These are phyloP conservation scores for Aspergillus avenaceus DNA, from an alignment of 495 filamentous ascomycete genomes.

Conservation along the genomic window DNA sequence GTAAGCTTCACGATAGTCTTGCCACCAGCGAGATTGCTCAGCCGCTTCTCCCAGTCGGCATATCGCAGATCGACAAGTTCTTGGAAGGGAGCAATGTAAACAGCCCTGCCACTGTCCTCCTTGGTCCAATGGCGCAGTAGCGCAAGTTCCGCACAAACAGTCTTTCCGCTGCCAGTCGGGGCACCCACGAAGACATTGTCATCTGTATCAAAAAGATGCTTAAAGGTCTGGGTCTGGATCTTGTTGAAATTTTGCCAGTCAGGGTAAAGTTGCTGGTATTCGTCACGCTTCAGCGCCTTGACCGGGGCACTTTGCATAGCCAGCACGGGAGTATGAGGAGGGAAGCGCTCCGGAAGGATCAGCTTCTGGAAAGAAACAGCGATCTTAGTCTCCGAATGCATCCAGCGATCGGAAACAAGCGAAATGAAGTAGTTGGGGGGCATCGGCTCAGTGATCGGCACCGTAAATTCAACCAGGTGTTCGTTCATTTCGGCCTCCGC, in stretches of 20 bases:
- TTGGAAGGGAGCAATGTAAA: slow-evolving; percentile 95
- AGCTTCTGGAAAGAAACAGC: slow-evolving; percentile 93
- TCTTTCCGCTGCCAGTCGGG: slow-evolving; percentile 92
- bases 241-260: slow-evolving; percentile 92
- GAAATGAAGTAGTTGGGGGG: slow-evolving; percentile 98
- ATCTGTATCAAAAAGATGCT: slow-evolving; percentile 81
- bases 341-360: slow-evolving; percentile 91
- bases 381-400: slow-evolving; percentile 93
- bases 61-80: slow-evolving; percentile 79
- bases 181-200: slow-evolving; percentile 91
- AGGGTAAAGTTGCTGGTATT: slow-evolving; percentile 78
- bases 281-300: slow-evolving; percentile 77
- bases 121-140: slow-evolving; percentile 81
- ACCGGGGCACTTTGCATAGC: slow-evolving; percentile 90
- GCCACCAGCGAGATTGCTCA: slow-evolving; percentile 69
- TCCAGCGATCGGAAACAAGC: slow-evolving; percentile 91
- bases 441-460: slow-evolving; percentile 95
- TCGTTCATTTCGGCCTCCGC: slow-evolving; percentile 78
- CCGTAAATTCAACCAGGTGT: slow-evolving; percentile 96
- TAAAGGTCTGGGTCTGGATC: slow-evolving; percentile 95
- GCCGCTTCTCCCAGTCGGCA: slow-evolving; percentile 77
- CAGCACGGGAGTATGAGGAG: slow-evolving; percentile 82
- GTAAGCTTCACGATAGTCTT: slow-evolving; percentile 93
- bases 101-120: slow-evolving; percentile 67
- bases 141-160: slow-evolving; percentile 92